Evolutionary conservation across 2,329 filamentous ascomycete species (phyloP).

Genomic region (Penicillium sp.): DNA sequence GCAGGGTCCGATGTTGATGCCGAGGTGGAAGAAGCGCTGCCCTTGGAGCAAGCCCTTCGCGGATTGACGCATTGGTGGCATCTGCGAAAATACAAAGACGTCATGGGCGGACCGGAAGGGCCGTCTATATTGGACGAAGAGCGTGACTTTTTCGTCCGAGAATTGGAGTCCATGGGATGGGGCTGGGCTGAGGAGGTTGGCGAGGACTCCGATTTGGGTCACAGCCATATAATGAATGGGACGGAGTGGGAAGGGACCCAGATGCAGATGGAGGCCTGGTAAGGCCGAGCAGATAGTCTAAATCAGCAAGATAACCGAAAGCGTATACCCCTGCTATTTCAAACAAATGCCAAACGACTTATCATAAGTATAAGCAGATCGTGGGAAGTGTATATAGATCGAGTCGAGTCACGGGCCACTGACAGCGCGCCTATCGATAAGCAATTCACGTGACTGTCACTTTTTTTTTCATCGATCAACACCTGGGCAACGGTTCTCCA

Average conservation of each 20-base stretch:
- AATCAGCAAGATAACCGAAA: slow-evolving; percentile 2
- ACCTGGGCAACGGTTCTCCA: slow-evolving; percentile 14
- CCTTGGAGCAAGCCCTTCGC: slow-evolving; percentile 83
- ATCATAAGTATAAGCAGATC: not conserved
- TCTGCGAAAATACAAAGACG: slow-evolving; percentile 72
- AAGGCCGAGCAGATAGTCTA: slow-evolving; percentile 1
- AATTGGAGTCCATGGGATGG: slow-evolving; percentile 67
- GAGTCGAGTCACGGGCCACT: not conserved
- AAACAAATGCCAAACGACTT: not conserved
- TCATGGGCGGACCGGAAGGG: slow-evolving; percentile 55
- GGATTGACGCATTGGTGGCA: slow-evolving; percentile 95
- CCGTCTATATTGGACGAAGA: slow-evolving; percentile 62
- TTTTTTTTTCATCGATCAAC: slow-evolving; percentile 32
- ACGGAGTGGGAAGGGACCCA: slow-evolving; percentile 3
- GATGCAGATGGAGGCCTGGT: slow-evolving; percentile 14
- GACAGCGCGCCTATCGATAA: slow-evolving; percentile 29
- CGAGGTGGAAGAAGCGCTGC: slow-evolving; percentile 87
- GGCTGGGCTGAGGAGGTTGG: slow-evolving; percentile 38
- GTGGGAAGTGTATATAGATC: not conserved
- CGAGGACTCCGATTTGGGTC: slow-evolving; percentile 12
- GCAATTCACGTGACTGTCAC: slow-evolving; percentile 28
- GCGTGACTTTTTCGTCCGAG: slow-evolving; percentile 72
- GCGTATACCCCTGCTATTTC: slow-evolving; percentile 9
- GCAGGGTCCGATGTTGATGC: slow-evolving; percentile 84
- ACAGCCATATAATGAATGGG: slow-evolving; percentile 15